Conservation (phyloP, 441 rosid genomes). For the Euphorbia schlechtendalii region DNA sequence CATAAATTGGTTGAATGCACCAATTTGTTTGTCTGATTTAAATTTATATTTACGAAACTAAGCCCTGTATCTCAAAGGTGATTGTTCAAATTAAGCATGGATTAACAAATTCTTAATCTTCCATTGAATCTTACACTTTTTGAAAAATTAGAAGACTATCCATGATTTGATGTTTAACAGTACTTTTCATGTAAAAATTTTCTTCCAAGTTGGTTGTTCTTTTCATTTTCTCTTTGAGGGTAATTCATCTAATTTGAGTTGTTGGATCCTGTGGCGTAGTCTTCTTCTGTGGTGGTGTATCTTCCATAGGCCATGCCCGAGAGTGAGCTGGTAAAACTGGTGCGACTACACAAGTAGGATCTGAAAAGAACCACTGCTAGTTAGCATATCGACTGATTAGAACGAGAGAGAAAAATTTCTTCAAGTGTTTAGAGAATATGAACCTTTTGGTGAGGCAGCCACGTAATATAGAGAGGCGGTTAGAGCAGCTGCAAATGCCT, state of each 20-base stretch:
- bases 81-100: constrained; percentile 5
- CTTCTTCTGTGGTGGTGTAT: constrained; percentile 70
- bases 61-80: background rate
- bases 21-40: background rate
- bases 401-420: background rate
- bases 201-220: background rate
- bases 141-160: too few relatives aligned
- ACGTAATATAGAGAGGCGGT: constrained; percentile 82
- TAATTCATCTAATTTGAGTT: constrained; percentile 45
- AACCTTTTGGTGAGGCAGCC: constrained; percentile 91
- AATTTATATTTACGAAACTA: background rate
- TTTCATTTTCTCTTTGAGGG: constrained; percentile 18
- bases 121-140: too few relatives aligned
- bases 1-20: background rate
- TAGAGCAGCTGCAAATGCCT: constrained; percentile 86
- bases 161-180: too few relatives aligned
- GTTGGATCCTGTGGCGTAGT: constrained; percentile 55
- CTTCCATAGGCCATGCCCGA: constrained; percentile 90
- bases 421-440: background rate
- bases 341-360: constrained; percentile 80
- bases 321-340: constrained; percentile 64
- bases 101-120: too few relatives aligned
- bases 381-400: background rate
- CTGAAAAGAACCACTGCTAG: constrained; percentile 30
- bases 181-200: too few relatives aligned